These are phyloP conservation scores for Monosporascus sp. DNA, from an alignment of 2,329 filamentous ascomycete genomes.

Conservation along the genomic window DNA sequence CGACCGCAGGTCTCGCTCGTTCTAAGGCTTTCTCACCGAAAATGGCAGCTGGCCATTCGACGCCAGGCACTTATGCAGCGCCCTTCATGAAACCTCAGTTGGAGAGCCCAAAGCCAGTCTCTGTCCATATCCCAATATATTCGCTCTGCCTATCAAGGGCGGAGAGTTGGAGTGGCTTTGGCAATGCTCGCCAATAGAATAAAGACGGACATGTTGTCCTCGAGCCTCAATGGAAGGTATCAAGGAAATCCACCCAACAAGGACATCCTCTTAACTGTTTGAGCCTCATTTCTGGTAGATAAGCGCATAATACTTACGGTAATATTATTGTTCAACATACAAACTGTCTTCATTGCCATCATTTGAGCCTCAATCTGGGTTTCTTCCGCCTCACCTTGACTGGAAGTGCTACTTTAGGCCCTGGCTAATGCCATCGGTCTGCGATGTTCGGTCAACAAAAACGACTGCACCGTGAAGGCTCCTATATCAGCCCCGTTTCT, in stretches of 20 bases:
- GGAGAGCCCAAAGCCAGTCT: neutral
- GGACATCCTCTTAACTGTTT: neutral
- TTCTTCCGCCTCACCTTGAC: neutral
- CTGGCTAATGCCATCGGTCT: neutral
- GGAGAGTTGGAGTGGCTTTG: neutral
- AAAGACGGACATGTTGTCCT: neutral
- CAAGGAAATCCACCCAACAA: neutral
- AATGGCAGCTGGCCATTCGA: neutral
- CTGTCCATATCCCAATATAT: neutral
- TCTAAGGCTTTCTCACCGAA: neutral
- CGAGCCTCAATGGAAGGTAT: neutral
- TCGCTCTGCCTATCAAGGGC: neutral
- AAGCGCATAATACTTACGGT: neutral
- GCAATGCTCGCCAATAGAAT: neutral
- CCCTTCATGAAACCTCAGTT: neutral
- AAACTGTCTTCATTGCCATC: neutral
- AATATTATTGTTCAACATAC: neutral
- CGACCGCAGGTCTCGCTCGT: neutral
- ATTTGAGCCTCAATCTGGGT: neutral
- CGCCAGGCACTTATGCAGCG: neutral
- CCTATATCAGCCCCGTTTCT: neutral
- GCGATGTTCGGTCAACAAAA: neutral
- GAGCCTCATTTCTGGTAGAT: neutral
- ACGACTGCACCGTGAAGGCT: neutral
- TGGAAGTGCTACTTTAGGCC: neutral